Evolutionary conservation across 805 yeast genomes (phyloP), one percentile per base, ranked within the genome.

Genomic region (Cyberlindnera euphorbiae): DNA sequence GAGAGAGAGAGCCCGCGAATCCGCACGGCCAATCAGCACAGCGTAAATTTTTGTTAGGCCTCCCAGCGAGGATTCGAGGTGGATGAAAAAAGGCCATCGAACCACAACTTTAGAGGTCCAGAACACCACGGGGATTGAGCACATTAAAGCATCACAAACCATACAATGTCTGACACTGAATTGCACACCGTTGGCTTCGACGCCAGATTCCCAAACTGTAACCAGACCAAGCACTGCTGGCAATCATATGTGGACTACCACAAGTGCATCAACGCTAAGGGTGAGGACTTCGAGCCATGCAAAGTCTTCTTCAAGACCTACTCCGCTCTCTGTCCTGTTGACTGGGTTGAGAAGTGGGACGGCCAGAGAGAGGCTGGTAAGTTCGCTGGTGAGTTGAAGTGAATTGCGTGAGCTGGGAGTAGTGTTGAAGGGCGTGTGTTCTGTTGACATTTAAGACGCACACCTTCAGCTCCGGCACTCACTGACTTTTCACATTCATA

Each of bases 161-260:
- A 30, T 28, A 30, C 44, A 28, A 52, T 53, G 57, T 50, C 59
- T 28, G 58, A 56, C 40, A 55, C 67, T 52, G 73, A 73, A 52
- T 62, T 76, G 51, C 74, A 67, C 54, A 79, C 82, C 40, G 80
- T 77, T 58, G 83, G 82, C 44, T 83, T 83, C 71, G 95, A 85
- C 66, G 82, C 95, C 58, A 82, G 96, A 67, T 89, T 89, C 79
- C 97, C 98, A 52, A 79, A 87, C 74, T 89, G 80, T 67, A 90
- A 90, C 79, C 98, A 90, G 71, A 86, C 97, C 58, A 88, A 83
- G 72, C 96, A 90, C 75, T 93, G 97, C 75, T 94, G 90, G 80
- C 97, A 90, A 73, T 76, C 90, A 54, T 93, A 90, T 72, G 87
- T 93, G 58, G 98, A 93, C 69, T 93, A 90, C 79, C 93, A 84